Base-by-base conservation (phyloP, 768 basidiomycete genomes). In the Imleria badia region DNA sequence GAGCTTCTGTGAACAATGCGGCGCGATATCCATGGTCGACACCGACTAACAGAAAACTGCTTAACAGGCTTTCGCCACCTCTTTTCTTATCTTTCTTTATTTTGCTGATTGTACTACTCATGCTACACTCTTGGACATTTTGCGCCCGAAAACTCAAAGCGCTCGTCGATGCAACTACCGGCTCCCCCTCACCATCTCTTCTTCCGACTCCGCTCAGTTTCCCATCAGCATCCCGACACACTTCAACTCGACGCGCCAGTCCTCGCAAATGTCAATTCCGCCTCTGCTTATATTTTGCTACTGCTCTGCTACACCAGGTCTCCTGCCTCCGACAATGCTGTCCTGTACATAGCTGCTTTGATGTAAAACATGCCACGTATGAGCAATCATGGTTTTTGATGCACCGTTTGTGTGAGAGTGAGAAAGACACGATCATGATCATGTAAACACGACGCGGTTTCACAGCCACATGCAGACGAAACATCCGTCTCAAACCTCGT, bases 1-100 rank as follows among this genome's bases (percentile, higher is more conserved):
- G 90, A 86, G 84, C 64, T 86, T 88, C 68, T 92, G 90, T 71
- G 89, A 91, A 78, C 80, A 90, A 75, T 92, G 90, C 69, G 90
- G 90, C 71, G 86, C 90, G 54, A 91, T 92, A 70, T 89, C 89
- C 58, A 91, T 91, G 85, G 86, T 92, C 73, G 86, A 91, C 66
- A 79, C 78, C 72, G 85, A 88, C 71, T 86, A 73, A 20, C 39
- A n/a, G 54, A 26, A 51, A 36, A 45, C 17, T 12, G 20, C 23
- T 47, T 56, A 38, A 33, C 35, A 31, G 50, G 57, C 54, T 55
- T 50, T 43, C 42, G 58, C 57, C 55, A 43, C 30, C 33, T 45
- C 29, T 57, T 63, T 65, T 58, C 58, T 66, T 66, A 64, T 66
- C 56, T 58, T 58, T 63, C 47, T 63, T 69, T 64, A 66, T 72